Conservation (phyloP, 2,329 filamentous ascomycete species). For the Colletotrichum lindemuthianum region DNA sequence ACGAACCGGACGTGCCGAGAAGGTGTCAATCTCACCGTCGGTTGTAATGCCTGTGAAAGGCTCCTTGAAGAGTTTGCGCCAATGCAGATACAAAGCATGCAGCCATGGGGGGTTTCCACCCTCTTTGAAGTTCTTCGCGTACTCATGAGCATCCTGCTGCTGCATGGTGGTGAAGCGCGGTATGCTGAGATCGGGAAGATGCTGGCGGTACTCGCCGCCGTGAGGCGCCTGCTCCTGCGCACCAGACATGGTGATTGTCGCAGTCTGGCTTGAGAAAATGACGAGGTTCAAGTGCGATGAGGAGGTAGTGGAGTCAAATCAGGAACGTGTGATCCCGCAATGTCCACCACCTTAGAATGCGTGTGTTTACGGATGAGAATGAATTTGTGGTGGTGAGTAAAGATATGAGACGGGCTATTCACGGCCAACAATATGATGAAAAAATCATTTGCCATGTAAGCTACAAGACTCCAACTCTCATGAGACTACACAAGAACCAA, state of each 20-base stretch:
- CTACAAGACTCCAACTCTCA: not conserved
- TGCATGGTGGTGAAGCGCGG: slow-evolving; percentile 72
- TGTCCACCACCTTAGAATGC: too few species aligned
- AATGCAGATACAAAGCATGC: slow-evolving; percentile 68
- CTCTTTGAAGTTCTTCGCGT: slow-evolving; percentile 69
- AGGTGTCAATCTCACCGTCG: slow-evolving; percentile 60
- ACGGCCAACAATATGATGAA: not conserved
- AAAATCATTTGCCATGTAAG: not conserved
- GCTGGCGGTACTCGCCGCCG: slow-evolving; percentile 61
- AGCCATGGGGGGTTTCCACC: slow-evolving; percentile 73
- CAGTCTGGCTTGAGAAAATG: not conserved
- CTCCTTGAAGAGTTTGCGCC: slow-evolving; percentile 68
- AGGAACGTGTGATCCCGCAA: too few species aligned
- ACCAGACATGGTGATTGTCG: slow-evolving; percentile 3
- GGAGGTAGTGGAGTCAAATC: not conserved
- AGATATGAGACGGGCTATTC: not conserved
- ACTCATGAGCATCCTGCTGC: slow-evolving; percentile 70
- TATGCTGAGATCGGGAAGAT: slow-evolving; percentile 69
- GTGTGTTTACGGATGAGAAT: too few species aligned
- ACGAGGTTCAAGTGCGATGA: not conserved
- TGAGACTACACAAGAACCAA: not conserved
- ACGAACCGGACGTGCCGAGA: not conserved
- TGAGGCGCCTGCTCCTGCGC: slow-evolving; percentile 8
- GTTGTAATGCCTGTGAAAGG: slow-evolving; percentile 77
- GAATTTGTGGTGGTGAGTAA: not conserved